Evolutionary conservation across 257 asterid species (phyloP).

Genomic region (Solanum clarkiae): DNA sequence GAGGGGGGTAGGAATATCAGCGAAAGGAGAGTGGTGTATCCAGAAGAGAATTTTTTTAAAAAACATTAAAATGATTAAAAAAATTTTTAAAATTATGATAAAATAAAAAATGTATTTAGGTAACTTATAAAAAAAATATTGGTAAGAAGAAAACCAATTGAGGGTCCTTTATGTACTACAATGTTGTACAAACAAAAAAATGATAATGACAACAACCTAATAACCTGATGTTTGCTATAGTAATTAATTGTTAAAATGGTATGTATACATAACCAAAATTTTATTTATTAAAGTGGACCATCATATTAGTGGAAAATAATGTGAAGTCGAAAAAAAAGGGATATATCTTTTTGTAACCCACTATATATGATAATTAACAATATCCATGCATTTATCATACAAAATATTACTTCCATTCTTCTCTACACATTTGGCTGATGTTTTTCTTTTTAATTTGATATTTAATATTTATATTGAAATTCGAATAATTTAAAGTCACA

Average conservation of each 20-base stretch:
- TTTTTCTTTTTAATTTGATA: too few relatives aligned
- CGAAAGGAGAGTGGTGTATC: too few relatives aligned
- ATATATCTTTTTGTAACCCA: not conserved
- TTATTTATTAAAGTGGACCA: not conserved
- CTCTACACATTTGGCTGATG: too few relatives aligned
- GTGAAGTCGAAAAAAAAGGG: not conserved
- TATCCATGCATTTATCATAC: not conserved
- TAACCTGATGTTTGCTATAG: not conserved
- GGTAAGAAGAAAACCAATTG: not conserved
- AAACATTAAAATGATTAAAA: too few relatives aligned
- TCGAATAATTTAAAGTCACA: too few relatives aligned
- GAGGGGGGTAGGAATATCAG: too few relatives aligned
- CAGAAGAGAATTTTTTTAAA: too few relatives aligned
- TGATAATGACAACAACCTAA: not conserved
- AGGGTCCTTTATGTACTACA: not conserved
- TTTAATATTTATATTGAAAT: too few relatives aligned
- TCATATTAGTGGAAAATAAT: not conserved
- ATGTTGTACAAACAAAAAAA: not conserved
- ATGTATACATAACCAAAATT: not conserved
- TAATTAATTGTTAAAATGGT: not conserved
- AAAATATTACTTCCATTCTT: not conserved
- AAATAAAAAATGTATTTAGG: too few relatives aligned
- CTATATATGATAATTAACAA: not conserved
- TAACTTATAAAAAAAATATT: not conserved
- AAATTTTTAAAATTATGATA: too few relatives aligned